Percentiles rank a stretch among this genome's conserved stretches.
These are phyloP conservation scores for Persicaria tinctoria DNA, from an alignment of 148 eudicot genomes.

Conservation along the genomic window DNA sequence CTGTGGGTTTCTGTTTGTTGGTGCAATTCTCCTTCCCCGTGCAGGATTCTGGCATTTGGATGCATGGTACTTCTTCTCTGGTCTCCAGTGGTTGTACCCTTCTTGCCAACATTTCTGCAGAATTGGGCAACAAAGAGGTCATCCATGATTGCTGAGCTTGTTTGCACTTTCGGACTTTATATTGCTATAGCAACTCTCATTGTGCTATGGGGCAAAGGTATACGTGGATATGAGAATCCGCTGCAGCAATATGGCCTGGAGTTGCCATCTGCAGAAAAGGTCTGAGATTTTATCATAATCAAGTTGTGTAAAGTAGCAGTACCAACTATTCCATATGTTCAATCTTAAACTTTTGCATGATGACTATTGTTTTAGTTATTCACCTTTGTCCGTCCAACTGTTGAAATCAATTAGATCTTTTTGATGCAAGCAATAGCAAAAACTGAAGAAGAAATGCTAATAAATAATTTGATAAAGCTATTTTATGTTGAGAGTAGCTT, in stretches of 20 bases:
- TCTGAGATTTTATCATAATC: constrained; percentile 13
- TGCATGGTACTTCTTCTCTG: constrained; percentile 82
- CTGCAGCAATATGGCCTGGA: constrained; percentile 80
- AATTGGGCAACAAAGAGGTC: constrained; percentile 58
- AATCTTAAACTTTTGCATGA: neutral
- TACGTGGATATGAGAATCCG: constrained; percentile 81
- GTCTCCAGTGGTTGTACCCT: constrained; percentile 81
- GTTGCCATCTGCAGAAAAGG: constrained; percentile 55
- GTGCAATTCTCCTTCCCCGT: neutral
- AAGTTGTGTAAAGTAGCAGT: neutral
- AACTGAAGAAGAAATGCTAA: neutral
- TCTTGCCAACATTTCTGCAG: constrained; percentile 72
- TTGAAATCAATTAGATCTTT: neutral
- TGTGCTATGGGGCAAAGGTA: constrained; percentile 80
- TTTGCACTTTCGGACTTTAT: constrained; percentile 81
- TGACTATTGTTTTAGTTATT: neutral
- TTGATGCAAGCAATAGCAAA: neutral
- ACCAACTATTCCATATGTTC: neutral
- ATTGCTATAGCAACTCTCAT: constrained; percentile 53
- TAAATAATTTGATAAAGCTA: neutral
- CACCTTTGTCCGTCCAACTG: neutral
- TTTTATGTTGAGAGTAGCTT: no score
- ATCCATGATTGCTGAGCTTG: constrained; percentile 50
- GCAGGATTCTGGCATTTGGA: constrained; percentile 74
- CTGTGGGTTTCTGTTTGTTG: neutral